A percentile compares a stretch with the other conserved stretches of the same genome.
phyloP scores from a whole-genome alignment of 495 filamentous ascomycete genomes.

The Penicillium soppii region DNA sequence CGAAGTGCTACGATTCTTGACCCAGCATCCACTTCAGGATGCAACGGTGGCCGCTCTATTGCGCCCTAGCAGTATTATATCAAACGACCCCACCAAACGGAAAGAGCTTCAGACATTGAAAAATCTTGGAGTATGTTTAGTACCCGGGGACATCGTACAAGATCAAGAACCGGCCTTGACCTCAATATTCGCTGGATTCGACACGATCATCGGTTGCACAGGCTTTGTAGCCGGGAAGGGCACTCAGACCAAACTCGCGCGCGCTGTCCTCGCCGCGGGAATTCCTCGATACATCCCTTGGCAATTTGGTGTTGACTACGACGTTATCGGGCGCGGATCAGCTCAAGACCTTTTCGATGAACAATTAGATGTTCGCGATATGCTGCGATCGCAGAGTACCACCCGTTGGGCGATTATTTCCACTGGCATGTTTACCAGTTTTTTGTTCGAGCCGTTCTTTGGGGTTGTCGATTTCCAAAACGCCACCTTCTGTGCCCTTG shows the following conservation, averaged over 20 bases:
- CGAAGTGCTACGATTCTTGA: slow-evolving; percentile 50
- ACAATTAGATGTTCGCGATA: slow-evolving; percentile 54
- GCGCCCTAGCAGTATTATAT: slow-evolving; percentile 45
- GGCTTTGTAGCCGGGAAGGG: slow-evolving; percentile 54
- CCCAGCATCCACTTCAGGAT: slow-evolving; percentile 30
- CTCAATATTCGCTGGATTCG: slow-evolving; percentile 42
- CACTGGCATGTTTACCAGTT: slow-evolving; percentile 64
- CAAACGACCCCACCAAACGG: no score
- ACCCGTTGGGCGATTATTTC: slow-evolving; percentile 59
- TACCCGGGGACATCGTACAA: slow-evolving; percentile 47
- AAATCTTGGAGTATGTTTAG: slow-evolving; percentile 34
- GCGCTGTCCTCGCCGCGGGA: slow-evolving; percentile 48
- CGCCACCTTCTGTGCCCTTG: slow-evolving; percentile 47
- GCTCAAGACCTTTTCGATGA: slow-evolving; percentile 61
- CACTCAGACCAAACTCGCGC: slow-evolving; percentile 49
- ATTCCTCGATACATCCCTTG: slow-evolving; percentile 55
- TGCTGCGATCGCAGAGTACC: slow-evolving; percentile 45
- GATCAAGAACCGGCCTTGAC: slow-evolving; percentile 38
- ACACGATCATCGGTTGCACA: slow-evolving; percentile 53
- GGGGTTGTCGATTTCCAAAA: slow-evolving; percentile 48
- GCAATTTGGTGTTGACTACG: slow-evolving; percentile 69
- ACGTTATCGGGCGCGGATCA: slow-evolving; percentile 52
- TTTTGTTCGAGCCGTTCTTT: slow-evolving; percentile 57
- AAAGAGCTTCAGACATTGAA: no score
- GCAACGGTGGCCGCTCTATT: slow-evolving; percentile 48